Evolutionary conservation across 140 eudicot species (phyloP).

Genomic region (Stevia rebaudiana): DNA sequence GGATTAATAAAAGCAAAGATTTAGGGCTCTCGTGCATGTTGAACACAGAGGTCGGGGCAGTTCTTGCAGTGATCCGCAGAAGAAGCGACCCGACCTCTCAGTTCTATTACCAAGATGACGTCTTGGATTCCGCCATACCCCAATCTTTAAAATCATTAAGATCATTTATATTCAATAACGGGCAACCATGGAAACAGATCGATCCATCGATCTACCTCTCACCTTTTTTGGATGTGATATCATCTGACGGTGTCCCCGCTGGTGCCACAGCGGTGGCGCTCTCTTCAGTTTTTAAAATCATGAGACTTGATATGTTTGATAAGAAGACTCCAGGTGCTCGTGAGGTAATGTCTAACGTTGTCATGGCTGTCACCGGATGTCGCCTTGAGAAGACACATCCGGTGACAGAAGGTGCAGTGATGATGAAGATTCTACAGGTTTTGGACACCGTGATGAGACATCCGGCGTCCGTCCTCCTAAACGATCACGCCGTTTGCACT

Average conservation of each 20-base stretch:
- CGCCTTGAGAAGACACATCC: conserved; percentile 67
- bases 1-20: conserved; percentile 41
- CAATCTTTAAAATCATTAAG: conserved; percentile 62
- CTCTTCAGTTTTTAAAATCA: conserved; percentile 55
- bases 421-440: conserved; percentile 61
- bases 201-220: conserved; percentile 70
- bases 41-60: conserved; percentile 83
- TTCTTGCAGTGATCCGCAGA: conserved; percentile 63
- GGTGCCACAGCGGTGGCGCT: conserved; percentile 76
- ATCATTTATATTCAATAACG: conserved; percentile 66
- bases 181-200: conserved; percentile 58
- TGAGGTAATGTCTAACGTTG: conserved; percentile 46
- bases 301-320: conserved; percentile 51
- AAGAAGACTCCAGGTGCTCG: conserved; percentile 65
- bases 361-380: conserved; percentile 64
- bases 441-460: conserved; percentile 56
- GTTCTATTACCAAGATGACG: conserved; percentile 36
- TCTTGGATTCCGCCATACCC: conserved; percentile 32
- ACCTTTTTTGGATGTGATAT: conserved; percentile 70
- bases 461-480: conserved; percentile 48
- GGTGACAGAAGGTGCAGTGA: conserved; percentile 48
- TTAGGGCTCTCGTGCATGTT: conserved; percentile 73
- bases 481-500: conserved; percentile 68
- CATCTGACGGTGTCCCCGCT: conserved; percentile 76
- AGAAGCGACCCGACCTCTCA: conserved; percentile 38